Evolutionary conservation across 1,139 yeast genomes (phyloP).

Genomic region (Debaryomyces singareniensis): DNA sequence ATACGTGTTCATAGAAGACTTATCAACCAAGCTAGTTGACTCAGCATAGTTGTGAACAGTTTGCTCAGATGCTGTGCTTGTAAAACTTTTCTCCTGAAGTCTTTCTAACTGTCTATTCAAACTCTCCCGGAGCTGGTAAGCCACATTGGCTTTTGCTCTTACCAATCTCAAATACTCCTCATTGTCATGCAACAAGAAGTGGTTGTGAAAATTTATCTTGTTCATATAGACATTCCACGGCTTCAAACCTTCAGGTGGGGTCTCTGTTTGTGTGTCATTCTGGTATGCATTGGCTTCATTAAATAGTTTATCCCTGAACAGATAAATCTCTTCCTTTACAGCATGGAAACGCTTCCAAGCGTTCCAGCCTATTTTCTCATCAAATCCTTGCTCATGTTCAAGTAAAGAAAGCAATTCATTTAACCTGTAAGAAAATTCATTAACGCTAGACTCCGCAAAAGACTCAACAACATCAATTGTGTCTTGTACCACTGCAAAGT

Average conservation of each 20-base stretch:
- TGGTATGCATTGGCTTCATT: constrained; percentile 37
- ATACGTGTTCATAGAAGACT: too few species aligned
- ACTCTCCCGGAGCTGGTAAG: constrained; percentile 67
- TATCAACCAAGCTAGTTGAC: neutral
- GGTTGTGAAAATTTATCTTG: constrained; percentile 56
- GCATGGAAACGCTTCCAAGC: constrained; percentile 64
- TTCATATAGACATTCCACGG: constrained; percentile 46
- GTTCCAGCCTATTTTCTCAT: constrained; percentile 44
- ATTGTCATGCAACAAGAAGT: constrained; percentile 58
- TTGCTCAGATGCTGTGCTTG: neutral
- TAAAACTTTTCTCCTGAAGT: neutral
- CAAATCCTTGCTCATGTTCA: constrained; percentile 14
- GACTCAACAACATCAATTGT: constrained; percentile 64
- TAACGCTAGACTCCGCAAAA: constrained; percentile 60
- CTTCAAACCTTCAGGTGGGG: constrained; percentile 34
- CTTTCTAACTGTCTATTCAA: neutral
- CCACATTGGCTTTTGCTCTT: constrained; percentile 77
- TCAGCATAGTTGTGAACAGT: neutral
- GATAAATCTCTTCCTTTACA: constrained; percentile 49
- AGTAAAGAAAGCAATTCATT: constrained; percentile 23
- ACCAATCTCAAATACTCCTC: constrained; percentile 65
- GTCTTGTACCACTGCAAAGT: constrained; percentile 43
- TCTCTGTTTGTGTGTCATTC: constrained; percentile 9
- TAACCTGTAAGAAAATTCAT: constrained; percentile 42
- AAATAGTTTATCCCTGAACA: constrained; percentile 52